Conservation (phyloP, 257 asterid genomes). For the Handroanthus guayacan region DNA sequence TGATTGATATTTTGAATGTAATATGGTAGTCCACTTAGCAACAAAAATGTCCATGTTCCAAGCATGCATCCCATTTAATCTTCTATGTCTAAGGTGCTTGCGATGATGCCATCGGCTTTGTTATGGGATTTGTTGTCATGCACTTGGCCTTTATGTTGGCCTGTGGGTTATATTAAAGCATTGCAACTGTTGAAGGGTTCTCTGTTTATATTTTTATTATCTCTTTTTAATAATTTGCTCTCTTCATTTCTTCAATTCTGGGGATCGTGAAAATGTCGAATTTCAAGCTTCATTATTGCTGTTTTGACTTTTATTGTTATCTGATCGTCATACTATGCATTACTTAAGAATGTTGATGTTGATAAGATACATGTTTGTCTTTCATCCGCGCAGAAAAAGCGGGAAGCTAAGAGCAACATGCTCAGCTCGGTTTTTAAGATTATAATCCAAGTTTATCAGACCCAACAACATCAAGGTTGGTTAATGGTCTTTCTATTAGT, state of each 20-base stretch:
- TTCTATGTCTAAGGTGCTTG: conserved; percentile 6
- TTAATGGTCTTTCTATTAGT: background rate
- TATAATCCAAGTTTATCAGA: background rate
- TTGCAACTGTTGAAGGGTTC: background rate
- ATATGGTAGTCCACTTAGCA: background rate
- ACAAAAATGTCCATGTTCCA: background rate
- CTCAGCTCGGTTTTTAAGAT: conserved; percentile 12
- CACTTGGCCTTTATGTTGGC: conserved; percentile 2
- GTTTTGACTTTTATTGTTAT: background rate
- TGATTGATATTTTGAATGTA: background rate
- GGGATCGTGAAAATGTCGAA: too few species aligned
- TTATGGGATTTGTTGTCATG: conserved; percentile 1
- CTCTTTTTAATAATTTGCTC: background rate
- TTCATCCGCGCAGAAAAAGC: conserved; percentile 21
- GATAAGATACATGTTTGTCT: conserved; percentile 8
- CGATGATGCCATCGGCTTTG: background rate
- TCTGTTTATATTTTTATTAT: background rate
- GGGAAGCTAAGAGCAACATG: conserved; percentile 12
- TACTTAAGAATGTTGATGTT: conserved; percentile 21
- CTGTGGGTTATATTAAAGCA: conserved; percentile 3
- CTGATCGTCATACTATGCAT: background rate
- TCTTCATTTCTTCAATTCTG: background rate
- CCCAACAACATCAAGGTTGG: conserved; percentile 31
- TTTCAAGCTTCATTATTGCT: too few species aligned
- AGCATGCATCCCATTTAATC: background rate